A percentile compares a stretch with the other conserved stretches of the same genome.
Evolutionary conservation across 2,329 filamentous ascomycete genomes (phyloP).

Genomic region (Colletotrichum siamense): DNA sequence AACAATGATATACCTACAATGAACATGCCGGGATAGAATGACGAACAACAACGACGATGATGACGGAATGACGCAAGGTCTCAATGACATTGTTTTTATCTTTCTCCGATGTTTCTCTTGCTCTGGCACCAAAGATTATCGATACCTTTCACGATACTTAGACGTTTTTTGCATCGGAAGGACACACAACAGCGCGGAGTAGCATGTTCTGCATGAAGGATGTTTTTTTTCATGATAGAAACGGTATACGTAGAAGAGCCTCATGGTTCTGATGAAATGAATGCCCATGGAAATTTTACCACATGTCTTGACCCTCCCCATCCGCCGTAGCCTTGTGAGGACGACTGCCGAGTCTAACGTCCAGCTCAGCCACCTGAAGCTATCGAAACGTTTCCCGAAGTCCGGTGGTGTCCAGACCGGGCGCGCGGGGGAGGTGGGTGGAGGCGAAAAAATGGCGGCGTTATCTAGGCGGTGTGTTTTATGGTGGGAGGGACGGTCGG

Average conservation of each 20-base stretch:
- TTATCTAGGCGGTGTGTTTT: slow-evolving; percentile 6
- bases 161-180: background rate
- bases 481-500: background rate
- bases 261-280: slow-evolving; percentile 10
- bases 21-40: background rate
- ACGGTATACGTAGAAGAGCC: slow-evolving; percentile 5
- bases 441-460: background rate
- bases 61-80: background rate
- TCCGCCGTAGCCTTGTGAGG: background rate
- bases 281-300: background rate
- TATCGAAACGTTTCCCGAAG: background rate
- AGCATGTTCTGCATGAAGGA: background rate
- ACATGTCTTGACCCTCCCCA: background rate
- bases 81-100: background rate
- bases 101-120: background rate
- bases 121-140: background rate
- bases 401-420: background rate
- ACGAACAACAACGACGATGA: background rate
- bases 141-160: background rate
- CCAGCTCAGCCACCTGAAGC: background rate
- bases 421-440: background rate
- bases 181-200: background rate
- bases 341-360: background rate
- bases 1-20: background rate
- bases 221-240: background rate